Base-by-base conservation (phyloP, 2,329 filamentous ascomycete genomes). In the Aspergillus ochraceus region DNA sequence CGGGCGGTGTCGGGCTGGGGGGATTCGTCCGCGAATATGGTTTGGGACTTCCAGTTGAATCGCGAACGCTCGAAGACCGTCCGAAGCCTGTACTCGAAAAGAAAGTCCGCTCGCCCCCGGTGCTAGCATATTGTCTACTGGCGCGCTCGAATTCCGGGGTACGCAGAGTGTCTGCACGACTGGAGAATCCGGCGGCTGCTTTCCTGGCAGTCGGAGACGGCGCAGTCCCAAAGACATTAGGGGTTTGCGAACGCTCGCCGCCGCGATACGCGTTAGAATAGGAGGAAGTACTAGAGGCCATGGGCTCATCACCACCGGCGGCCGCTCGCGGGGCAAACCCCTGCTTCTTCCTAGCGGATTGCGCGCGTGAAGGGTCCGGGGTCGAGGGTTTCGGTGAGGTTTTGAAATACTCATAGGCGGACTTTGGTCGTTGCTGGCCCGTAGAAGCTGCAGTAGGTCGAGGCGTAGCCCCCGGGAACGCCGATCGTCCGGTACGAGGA, bases 271-370 rank as follows among this genome's bases (percentile, higher is more conserved):
- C 67, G 56, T 70, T 78, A 20, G 71, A 73, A 65, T 83, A 83
- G n/a, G 83, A 80, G 2, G 82, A 81, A 12, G 81, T 82, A 59
- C 80, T 80, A 19, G 74, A 70, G 22, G 84, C 84, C 70, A 83
- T 83, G 39, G 83, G 79, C 65, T 88, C 85, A 67, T 88, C 85
- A 39, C 80, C 83, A n/a, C 82, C 84, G 32, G 84, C 84, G 6
- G 79, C 79, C n/a, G 79, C 79, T n/a, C 80, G 80, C 20, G 86
- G 84, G 57, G 86, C 83, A 67, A 87, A 88, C 4, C 84, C 85
- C 49, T 78, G 76, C 69, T 79, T 84, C 65, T 79, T 84, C 42
- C 83, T 82, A 3, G 79, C 76, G 4, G 77, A 75, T 29, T 78
- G 71, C 0, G 77, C 65, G 55, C 74, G 74, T n/a, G 74, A 64